Evolutionary conservation across 805 yeast species (phyloP), one percentile per base, ranked within the genome.

Genomic region (Saccharomycopsis olivae): DNA sequence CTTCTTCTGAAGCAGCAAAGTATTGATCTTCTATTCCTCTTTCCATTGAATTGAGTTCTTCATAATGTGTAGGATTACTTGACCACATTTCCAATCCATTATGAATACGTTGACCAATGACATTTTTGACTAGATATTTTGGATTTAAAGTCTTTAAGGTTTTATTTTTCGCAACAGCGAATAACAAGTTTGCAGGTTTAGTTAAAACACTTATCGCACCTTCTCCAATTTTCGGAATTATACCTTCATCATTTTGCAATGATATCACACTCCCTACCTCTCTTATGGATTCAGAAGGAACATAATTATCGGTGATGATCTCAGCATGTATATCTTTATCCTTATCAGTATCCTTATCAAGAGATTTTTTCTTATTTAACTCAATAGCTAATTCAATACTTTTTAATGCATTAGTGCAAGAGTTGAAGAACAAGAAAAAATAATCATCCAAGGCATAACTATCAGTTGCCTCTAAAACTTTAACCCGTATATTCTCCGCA

Each of bases 401-500:
- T 30, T 33, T 23, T 19, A 43, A 30, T 4, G 44, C 44, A 34
- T 36, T 38, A n/a, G 35, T 15, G 19, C 48, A 39, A 8, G 46
- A 42, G 19, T 66, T 61, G 53, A 84, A 78, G 44, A 84, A 79
- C 54, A 84, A 69, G 48, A 87, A 70, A 46, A 73, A 73, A 46
- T 78, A 73, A 36, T 78, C 84, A 51, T 83, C 87, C n/a, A 76
- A 52, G 0, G 75, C 76, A 53, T 57, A 73, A 1, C 73, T 59
- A 1, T 65, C 66, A 5, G 65, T 59, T 37, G 68, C 66, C 48
- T 78, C 84, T 33, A 76, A 55, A 2, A 78, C 84, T 39, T 73
- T 69, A n/a, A 85, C 50, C 34, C 73, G 62, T 27, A 84, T 55
- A 13, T 77, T 74, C 19, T 70, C 68, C 1, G 80, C 73, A 16